Base-by-base conservation (phyloP, 179 eudicot genomes). In the Monotropa hypopitys region DNA sequence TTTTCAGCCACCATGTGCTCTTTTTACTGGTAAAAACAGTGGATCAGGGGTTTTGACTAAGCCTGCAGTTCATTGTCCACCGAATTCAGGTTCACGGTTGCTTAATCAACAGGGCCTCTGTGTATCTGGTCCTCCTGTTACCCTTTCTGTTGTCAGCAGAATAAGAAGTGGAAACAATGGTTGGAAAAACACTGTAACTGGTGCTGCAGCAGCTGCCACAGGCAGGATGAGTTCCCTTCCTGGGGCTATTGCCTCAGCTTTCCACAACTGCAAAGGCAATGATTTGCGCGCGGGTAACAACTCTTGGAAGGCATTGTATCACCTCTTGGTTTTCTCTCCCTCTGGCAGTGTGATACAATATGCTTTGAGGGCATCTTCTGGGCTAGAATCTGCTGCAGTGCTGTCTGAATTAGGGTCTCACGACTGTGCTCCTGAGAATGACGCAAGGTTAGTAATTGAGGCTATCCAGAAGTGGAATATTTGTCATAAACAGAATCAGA, bases 401-500 rank as follows among this genome's bases (percentile, higher is more conserved):
- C 73, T 73, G 62, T 74, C 80, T 63, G 88, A 79, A 69, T 78
- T 78, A 15, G 81, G 75, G 72, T 12, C 78, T 38, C 79, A 77
- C 77, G 92, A 83, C 28, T 77, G 84, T 7, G 73, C 76, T 73
- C 71, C 79, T 40, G 91, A 88, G 23, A 57, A 62, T 81, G 97
- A 89, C 78, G 75, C 87, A 49, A 87, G 86, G 81, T 80, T 91
- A 72, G 38, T 80, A 12, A 88, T 93, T 42, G 98, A 91, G 81
- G 86, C 97, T 42, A 85, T 87, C 23, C 89, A 85, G 84, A 93
- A 90, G 78, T 93, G 98, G 98, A 89, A 91, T 83, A 89, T 93
- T 50, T 85, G 87, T 85, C 94, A 89, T 76, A 93, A 90, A 79
- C 87, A 87, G 42, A 80, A 75, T 21, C 88, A 83, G 28, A 84